Base-by-base conservation (phyloP, 495 filamentous ascomycete species). In the Aspergillus saccharolyticus region DNA sequence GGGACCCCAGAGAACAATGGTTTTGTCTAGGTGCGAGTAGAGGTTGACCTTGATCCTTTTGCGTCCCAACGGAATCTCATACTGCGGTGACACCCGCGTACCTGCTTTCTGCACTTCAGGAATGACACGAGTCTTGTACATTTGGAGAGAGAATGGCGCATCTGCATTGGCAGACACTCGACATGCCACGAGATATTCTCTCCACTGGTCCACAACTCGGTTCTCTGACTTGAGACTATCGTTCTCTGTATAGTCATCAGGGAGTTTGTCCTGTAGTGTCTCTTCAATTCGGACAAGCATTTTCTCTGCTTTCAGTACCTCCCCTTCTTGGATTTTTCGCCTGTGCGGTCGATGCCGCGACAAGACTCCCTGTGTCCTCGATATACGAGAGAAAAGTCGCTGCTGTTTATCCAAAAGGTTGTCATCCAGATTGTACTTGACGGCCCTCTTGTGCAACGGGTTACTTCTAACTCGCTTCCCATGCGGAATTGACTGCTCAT, bases 91-190 rank as follows among this genome's bases (percentile, higher is more conserved):
- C 33, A 78, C 79, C 43, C 75, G 80, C 28, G 74, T 70, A 42
- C 78, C 69, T 14, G 72, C 57, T 14, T 74, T 71, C 54, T 87
- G 82, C 25, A 83, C 77, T 43, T 84, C 82, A 2, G 84, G 84
- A 43, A 90, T 87, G 21, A 86, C 83, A 53, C 85, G 75, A 14
- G 81, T 87, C 60, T 86, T 86, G 64, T 90, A 90, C 70, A 90
- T 78, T 65, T 86, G 81, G 24, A 90, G 67, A 4, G 74, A 69
- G 62, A 86, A 85, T 7, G 82, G 80, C 0, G 75, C 73, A 47
- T 84, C 76, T 19, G 82, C 74, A 8, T 77, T 72, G 1, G 69
- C 74, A 44, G 75, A 76, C 60, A 84, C 80, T 39, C 87, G 77
- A 60, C 85, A 89, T 4, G 89, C 85, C 15, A 89, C 82, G 53